Evolutionary conservation across 108 stramenopile species (phyloP).

Genomic region (Conticribra guillardii): DNA sequence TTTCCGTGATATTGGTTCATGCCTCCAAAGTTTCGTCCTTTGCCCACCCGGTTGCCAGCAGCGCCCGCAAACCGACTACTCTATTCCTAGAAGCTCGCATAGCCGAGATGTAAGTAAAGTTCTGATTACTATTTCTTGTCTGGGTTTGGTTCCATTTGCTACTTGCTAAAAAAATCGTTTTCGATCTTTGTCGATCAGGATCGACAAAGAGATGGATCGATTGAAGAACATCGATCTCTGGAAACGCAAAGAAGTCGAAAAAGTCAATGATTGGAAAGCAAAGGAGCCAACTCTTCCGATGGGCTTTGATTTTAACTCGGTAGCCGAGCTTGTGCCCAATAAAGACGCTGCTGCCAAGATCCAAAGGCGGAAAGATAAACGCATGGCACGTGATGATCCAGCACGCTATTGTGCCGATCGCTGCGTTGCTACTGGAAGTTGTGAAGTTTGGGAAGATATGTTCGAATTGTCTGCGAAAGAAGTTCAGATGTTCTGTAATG

Average conservation of each 20-base stretch:
- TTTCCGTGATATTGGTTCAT: no score
- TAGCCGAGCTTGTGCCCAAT: conserved; percentile 15
- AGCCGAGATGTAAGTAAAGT: no score
- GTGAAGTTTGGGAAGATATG: conserved; percentile 74
- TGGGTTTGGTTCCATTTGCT: no score
- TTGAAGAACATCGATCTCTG: conserved; percentile 24
- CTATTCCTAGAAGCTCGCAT: no score
- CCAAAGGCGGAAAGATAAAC: conserved; percentile 55
- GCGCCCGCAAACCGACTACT: no score
- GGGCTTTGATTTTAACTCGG: conserved; percentile 36
- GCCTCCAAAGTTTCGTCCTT: no score
- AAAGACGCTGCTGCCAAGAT: conserved; percentile 24
- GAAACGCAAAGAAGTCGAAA: conserved; percentile 23
- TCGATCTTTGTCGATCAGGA: no score
- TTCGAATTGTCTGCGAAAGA: conserved; percentile 67
- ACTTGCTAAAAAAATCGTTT: neutral
- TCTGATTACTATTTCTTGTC: no score
- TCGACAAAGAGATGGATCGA: conserved; percentile 30
- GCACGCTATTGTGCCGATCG: conserved; percentile 80
- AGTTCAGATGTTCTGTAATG: conserved; percentile 72
- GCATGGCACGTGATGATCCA: conserved; percentile 68
- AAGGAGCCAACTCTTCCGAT: conserved; percentile 11
- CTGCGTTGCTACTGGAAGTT: conserved; percentile 80
- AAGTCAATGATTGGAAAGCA: neutral
- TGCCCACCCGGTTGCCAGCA: no score